These are phyloP conservation scores for Thraustochytrium sp. DNA, from an alignment of 352 stramenopile species.

Conservation along the genomic window DNA sequence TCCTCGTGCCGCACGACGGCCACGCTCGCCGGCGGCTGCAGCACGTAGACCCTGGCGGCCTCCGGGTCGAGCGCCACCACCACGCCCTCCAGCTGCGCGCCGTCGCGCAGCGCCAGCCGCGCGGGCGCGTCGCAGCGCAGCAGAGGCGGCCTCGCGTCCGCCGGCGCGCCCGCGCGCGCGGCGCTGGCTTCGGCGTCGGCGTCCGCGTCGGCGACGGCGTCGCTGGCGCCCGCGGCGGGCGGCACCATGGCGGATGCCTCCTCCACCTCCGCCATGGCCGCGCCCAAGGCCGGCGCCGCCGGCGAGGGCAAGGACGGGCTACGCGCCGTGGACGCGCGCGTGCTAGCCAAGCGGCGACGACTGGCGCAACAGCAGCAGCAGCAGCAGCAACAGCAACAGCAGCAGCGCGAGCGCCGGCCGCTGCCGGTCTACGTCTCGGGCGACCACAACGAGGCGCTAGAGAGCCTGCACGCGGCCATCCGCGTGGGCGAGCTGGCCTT, in stretches of 20 bases:
- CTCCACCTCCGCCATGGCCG: no score
- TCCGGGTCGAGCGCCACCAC: background rate
- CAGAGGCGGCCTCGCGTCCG: background rate
- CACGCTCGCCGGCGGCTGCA: background rate
- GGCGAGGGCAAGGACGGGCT: no score
- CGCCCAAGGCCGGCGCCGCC: no score
- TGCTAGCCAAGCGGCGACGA: background rate
- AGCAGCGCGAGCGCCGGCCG: background rate
- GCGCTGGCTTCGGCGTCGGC: background rate
- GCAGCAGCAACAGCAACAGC: no score
- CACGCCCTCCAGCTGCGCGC: background rate
- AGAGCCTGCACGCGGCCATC: slow-evolving; percentile 29
- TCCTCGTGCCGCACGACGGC: background rate
- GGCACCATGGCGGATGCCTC: no score
- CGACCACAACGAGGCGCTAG: slow-evolving; percentile 28
- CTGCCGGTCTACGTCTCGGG: slow-evolving; percentile 10
- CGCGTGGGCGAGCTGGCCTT: slow-evolving; percentile 20
- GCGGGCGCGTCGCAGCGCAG: background rate
- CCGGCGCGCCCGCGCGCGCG: no score
- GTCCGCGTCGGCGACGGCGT: background rate
- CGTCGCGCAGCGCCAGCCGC: background rate
- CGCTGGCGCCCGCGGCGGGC: background rate
- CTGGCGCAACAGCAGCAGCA: no score
- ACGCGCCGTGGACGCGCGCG: background rate
- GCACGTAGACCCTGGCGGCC: background rate